These are phyloP conservation scores for Aspergillus pseudoglaucus DNA, from an alignment of 2,329 filamentous ascomycete species.

Conservation along the genomic window DNA sequence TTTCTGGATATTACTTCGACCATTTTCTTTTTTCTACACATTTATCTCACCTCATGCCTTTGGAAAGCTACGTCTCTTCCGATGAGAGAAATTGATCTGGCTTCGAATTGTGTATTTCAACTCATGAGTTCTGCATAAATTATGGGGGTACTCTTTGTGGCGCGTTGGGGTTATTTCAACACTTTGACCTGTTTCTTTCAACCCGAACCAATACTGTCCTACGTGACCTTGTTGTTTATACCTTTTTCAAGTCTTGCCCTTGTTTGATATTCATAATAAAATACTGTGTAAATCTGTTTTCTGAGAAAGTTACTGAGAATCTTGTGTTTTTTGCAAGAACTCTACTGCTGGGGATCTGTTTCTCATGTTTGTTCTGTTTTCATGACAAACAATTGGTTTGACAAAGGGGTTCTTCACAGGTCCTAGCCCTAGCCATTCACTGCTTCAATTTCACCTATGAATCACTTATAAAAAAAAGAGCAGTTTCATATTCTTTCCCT, in stretches of 20 bases:
- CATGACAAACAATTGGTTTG: no score
- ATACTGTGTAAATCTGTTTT: constrained; percentile 1
- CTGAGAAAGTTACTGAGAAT: neutral
- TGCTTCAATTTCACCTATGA: neutral
- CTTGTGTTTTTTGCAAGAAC: neutral
- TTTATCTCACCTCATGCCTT: neutral
- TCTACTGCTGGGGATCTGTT: neutral
- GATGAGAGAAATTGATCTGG: neutral
- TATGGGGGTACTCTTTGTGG: constrained; percentile 7
- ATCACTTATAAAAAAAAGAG: neutral
- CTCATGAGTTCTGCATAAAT: neutral
- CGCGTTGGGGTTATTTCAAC: constrained; percentile 20
- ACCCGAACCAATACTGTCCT: neutral
- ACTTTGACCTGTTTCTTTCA: constrained; percentile 15
- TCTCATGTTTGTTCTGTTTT: neutral
- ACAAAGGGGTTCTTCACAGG: neutral
- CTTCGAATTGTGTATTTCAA: neutral
- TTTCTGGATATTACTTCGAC: constrained; percentile 2
- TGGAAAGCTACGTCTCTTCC: neutral
- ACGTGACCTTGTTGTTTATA: constrained; percentile 5
- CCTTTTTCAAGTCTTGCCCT: constrained; percentile 3
- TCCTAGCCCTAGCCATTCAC: neutral
- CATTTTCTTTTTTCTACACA: neutral
- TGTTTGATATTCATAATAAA: constrained; percentile 8
- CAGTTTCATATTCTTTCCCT: neutral